Percentiles rank a stretch among this genome's conserved stretches.
phyloP scores from a whole-genome alignment of 2,329 filamentous ascomycete species.

The Epichloe coenophiala region DNA sequence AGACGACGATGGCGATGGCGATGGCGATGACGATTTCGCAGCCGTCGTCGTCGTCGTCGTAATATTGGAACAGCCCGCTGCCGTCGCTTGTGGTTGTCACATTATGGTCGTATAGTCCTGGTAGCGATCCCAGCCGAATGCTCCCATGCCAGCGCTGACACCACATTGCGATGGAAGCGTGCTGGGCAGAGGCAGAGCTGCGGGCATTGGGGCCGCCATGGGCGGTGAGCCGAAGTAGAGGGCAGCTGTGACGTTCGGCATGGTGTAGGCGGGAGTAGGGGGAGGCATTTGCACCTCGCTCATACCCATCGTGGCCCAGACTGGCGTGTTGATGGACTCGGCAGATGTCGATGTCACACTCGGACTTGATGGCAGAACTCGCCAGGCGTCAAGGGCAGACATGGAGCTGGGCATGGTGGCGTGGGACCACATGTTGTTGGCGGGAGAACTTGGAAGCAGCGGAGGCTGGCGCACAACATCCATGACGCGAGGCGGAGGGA shows the following conservation, averaged over 20 bases:
- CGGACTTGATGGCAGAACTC: constrained; percentile 78
- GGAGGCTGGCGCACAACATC: constrained; percentile 80
- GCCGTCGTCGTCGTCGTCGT: constrained; percentile 29
- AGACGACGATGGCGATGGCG: constrained; percentile 11
- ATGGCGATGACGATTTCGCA: not conserved
- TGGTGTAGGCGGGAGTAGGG: constrained; percentile 68
- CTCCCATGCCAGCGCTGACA: constrained; percentile 53
- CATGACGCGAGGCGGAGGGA: constrained; percentile 73
- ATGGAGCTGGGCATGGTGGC: constrained; percentile 49
- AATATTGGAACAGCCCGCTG: constrained; percentile 33
- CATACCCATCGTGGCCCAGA: constrained; percentile 71
- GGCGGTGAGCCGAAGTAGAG: constrained; percentile 72
- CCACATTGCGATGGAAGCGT: constrained; percentile 75
- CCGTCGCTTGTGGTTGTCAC: constrained; percentile 51
- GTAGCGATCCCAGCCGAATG: constrained; percentile 77
- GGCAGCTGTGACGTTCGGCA: constrained; percentile 56
- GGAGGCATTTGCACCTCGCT: constrained; percentile 63
- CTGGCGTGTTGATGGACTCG: constrained; percentile 53
- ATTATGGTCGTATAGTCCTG: constrained; percentile 79
- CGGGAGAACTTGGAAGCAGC: constrained; percentile 70
- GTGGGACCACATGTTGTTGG: constrained; percentile 71
- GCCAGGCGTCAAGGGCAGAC: constrained; percentile 74
- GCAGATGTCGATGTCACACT: constrained; percentile 57
- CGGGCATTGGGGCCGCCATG: constrained; percentile 53
- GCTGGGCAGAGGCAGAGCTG: constrained; percentile 70